Conservation (phyloP, 768 basidiomycete species). For the Termitomyces sp. region DNA sequence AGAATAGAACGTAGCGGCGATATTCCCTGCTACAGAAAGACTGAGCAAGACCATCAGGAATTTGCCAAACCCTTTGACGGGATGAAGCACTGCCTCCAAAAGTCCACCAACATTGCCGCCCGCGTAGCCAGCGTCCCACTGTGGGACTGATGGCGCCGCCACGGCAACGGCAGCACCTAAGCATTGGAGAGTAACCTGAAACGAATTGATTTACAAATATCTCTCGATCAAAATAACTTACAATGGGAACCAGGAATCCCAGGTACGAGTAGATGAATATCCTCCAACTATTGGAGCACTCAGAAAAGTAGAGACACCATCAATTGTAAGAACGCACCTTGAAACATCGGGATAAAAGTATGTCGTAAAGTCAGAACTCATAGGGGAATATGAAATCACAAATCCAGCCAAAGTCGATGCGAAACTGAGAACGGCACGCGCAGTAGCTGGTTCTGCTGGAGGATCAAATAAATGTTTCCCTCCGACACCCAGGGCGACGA, state of each 20-base stretch:
- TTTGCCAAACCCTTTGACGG: conserved; percentile 66
- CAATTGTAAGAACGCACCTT: conserved; percentile 29
- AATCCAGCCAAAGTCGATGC: conserved; percentile 70
- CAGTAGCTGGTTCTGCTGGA: conserved; percentile 48
- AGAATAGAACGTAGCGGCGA: conserved; percentile 80
- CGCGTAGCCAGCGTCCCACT: conserved; percentile 56
- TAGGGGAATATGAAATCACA: conserved; percentile 52
- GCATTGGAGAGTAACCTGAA: conserved; percentile 36
- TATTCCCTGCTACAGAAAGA: conserved; percentile 76
- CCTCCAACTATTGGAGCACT: conserved; percentile 39
- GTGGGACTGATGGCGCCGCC: conserved; percentile 47
- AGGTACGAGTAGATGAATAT: conserved; percentile 66
- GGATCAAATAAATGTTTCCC: conserved; percentile 59
- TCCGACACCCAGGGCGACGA: conserved; percentile 68
- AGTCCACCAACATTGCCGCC: conserved; percentile 65
- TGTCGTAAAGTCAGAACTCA: conserved; percentile 71
- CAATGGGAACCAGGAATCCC: conserved; percentile 60
- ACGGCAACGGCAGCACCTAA: conserved; percentile 63
- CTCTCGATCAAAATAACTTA: conserved; percentile 12
- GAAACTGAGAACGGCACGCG: conserved; percentile 52
- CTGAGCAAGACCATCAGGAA: conserved; percentile 78
- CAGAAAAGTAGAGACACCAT: not conserved
- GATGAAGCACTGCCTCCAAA: conserved; percentile 64
- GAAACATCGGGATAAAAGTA: conserved; percentile 59
- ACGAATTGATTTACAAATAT: not conserved